Conservation (phyloP, 805 yeast species). For the Ogataea nitratoaversa region DNA sequence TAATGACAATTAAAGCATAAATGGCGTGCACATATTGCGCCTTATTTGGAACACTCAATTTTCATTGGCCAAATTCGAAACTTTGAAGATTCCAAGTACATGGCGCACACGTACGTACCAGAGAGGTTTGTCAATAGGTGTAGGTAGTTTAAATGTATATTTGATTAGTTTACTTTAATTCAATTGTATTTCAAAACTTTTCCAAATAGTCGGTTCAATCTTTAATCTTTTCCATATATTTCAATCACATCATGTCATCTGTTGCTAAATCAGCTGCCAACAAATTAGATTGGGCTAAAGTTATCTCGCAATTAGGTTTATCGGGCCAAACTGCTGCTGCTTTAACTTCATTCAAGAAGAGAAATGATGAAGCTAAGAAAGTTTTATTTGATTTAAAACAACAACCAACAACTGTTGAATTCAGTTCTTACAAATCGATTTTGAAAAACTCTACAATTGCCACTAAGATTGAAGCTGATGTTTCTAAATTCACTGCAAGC, state of each 20-base stretch:
- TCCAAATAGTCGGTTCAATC: neutral
- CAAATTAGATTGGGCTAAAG: slow-evolving; percentile 93
- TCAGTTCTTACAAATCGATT: slow-evolving; percentile 68
- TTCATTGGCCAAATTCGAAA: neutral
- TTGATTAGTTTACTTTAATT: neutral
- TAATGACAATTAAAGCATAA: too few relatives aligned
- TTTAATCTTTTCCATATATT: neutral
- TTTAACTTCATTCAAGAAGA: slow-evolving; percentile 90
- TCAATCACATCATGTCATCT: slow-evolving; percentile 16
- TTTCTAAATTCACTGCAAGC: slow-evolving; percentile 73
- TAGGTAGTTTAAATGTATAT: too few relatives aligned
- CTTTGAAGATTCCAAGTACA: too few relatives aligned
- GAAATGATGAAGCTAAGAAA: slow-evolving; percentile 97
- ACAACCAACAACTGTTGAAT: slow-evolving; percentile 78
- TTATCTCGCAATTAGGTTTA: slow-evolving; percentile 82
- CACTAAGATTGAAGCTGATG: slow-evolving; percentile 74
- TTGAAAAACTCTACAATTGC: slow-evolving; percentile 81
- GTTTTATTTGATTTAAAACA: slow-evolving; percentile 63
- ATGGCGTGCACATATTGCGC: too few relatives aligned
- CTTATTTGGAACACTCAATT: neutral
- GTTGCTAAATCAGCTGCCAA: slow-evolving; percentile 59
- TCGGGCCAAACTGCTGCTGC: slow-evolving; percentile 90
- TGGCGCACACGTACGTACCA: too few relatives aligned
- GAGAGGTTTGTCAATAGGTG: too few relatives aligned
- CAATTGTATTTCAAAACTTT: neutral